These are phyloP conservation scores for Acacia crassicarpa DNA, from an alignment of 306 rosid species.

Conservation along the genomic window DNA sequence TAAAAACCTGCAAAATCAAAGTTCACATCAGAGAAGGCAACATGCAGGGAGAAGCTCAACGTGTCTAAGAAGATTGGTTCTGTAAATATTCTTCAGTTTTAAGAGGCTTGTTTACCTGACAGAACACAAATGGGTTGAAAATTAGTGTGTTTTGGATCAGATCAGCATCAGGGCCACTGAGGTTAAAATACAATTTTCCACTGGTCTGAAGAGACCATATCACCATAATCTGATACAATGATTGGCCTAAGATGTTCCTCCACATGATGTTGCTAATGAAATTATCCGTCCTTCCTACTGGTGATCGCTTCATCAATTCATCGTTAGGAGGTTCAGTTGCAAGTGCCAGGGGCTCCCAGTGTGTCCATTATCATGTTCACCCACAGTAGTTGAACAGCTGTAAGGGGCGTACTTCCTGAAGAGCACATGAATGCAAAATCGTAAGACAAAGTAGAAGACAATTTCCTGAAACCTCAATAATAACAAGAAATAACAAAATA, in stretches of 20 bases:
- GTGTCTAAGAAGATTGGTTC: neutral
- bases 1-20: constrained; percentile 72
- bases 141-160: constrained; percentile 78
- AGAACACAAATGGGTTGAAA: constrained; percentile 89
- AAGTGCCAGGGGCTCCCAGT: constrained; percentile 93
- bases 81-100: neutral
- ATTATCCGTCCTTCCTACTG: constrained; percentile 88
- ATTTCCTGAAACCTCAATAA: neutral
- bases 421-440: constrained; percentile 22
- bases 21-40: constrained; percentile 23
- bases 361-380: constrained; percentile 99
- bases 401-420: constrained; percentile 89
- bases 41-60: neutral
- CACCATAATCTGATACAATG: constrained; percentile 76
- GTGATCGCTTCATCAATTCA: constrained; percentile 84
- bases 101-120: constrained; percentile 67
- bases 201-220: constrained; percentile 85
- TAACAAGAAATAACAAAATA: neutral
- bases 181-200: constrained; percentile 63
- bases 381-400: constrained; percentile 97
- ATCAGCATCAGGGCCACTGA: constrained; percentile 63
- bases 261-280: constrained; percentile 97
- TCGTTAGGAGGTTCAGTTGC: constrained; percentile 96
- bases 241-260: constrained; percentile 93
- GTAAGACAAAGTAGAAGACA: constrained; percentile 25